A percentile compares a stretch with the other conserved stretches of the same genome.
Conservation (phyloP, 2,329 filamentous ascomycete species). For the Aspergillus ibericus region DNA sequence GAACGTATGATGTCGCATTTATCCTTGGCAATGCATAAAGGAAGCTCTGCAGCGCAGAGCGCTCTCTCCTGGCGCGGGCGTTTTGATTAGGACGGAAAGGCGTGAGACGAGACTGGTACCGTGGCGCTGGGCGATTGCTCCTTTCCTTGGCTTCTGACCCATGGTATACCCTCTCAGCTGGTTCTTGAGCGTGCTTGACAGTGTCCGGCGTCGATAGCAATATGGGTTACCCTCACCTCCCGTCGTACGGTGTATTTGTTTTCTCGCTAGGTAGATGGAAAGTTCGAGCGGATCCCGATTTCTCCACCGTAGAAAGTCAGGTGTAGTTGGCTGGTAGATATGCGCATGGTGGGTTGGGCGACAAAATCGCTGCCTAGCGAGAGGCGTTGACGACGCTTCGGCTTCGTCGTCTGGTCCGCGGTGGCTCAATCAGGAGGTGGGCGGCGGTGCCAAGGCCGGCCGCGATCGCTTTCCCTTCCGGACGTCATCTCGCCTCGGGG, state of each 20-base stretch:
- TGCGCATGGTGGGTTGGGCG: not conserved
- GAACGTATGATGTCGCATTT: not conserved
- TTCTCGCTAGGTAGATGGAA: not conserved
- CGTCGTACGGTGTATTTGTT: not conserved
- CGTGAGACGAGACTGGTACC: not conserved
- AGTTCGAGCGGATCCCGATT: not conserved
- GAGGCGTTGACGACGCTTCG: not conserved
- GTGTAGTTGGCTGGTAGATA: not conserved
- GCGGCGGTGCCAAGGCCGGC: constrained; percentile 30
- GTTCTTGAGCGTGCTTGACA: constrained; percentile 4
- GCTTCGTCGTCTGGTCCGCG: no score
- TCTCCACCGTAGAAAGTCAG: no score
- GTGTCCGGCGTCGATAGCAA: not conserved
- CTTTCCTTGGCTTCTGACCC: not conserved
- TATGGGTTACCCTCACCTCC: not conserved
- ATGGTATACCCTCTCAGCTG: constrained; percentile 1
- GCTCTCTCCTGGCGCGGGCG: not conserved
- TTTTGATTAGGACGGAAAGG: not conserved
- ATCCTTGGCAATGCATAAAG: not conserved
- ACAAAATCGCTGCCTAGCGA: not conserved
- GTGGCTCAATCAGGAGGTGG: constrained; percentile 11
- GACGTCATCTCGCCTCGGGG: constrained; percentile 30
- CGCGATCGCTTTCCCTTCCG: constrained; percentile 25
- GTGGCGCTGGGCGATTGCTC: not conserved
- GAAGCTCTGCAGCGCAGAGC: not conserved